These are phyloP conservation scores for Geotrichum ghanense DNA, from an alignment of 805 yeast species.

Conservation along the genomic window DNA sequence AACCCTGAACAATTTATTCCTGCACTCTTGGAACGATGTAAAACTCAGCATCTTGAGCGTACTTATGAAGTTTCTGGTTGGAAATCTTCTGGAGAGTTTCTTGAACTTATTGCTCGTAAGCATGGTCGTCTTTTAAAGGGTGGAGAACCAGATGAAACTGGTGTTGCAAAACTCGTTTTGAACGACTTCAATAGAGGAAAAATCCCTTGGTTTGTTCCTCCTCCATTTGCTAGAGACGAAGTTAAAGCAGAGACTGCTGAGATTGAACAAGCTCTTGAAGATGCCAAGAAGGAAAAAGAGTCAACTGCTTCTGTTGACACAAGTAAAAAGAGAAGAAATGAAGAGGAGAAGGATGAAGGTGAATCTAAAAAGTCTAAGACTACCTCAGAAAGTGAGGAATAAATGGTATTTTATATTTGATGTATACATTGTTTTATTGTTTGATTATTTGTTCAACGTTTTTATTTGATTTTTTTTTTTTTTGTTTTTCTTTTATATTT, in stretches of 20 bases:
- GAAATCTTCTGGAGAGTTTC: constrained; percentile 62
- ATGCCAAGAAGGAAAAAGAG: neutral
- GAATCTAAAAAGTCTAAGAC: neutral
- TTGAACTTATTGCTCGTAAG: constrained; percentile 85
- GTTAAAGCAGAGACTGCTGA: constrained; percentile 1
- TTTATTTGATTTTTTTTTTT: neutral
- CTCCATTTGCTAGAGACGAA: constrained; percentile 72
- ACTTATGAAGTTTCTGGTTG: constrained; percentile 93
- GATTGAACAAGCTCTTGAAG: neutral
- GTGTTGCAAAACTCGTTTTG: constrained; percentile 80
- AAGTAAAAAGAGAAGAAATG: neutral
- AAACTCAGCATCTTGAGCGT: constrained; percentile 82
- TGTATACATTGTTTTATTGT: too few species aligned
- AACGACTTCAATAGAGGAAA: constrained; percentile 95
- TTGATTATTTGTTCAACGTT: too few species aligned
- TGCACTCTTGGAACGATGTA: constrained; percentile 72
- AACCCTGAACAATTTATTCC: constrained; percentile 94
- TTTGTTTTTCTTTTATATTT: neutral
- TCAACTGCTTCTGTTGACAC: too few species aligned
- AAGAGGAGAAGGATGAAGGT: neutral
- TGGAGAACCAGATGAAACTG: constrained; percentile 94
- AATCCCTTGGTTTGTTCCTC: constrained; percentile 95
- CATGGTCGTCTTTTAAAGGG: constrained; percentile 90
- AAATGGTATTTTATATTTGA: neutral
- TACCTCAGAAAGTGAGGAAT: neutral